A percentile compares a stretch with the other conserved stretches of the same genome.
These are phyloP conservation scores for Phytopythium aichiense DNA, from an alignment of 352 stramenopile genomes.

Conservation along the genomic window DNA sequence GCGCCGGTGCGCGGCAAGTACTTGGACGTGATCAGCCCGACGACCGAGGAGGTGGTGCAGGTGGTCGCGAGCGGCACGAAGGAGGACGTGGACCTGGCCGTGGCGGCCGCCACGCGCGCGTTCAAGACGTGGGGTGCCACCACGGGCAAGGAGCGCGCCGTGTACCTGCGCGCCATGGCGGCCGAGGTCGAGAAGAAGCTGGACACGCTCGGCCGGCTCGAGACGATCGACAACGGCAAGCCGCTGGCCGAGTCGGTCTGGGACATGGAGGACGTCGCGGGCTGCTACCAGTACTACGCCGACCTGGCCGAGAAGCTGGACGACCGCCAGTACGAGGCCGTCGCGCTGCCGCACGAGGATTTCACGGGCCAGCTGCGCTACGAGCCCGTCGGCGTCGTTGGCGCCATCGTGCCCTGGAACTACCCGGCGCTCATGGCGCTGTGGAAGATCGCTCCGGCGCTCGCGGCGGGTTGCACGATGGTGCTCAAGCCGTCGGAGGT, in stretches of 20 bases:
- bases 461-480: constrained; percentile 92
- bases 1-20: constrained; percentile 30
- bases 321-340: constrained; percentile 39
- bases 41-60: constrained; percentile 49
- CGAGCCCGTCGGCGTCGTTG: constrained; percentile 66
- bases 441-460: constrained; percentile 80
- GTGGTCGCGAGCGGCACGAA: constrained; percentile 36
- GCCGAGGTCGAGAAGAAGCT: constrained; percentile 32
- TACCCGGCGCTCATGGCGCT: constrained; percentile 61
- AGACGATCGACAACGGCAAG: constrained; percentile 70
- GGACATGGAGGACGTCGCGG: constrained; percentile 67
- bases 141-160: constrained; percentile 37
- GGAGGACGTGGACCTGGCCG: constrained; percentile 44
- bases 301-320: constrained; percentile 45
- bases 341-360: constrained; percentile 40
- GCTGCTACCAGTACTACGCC: constrained; percentile 67
- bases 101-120: constrained; percentile 38
- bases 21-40: constrained; percentile 56
- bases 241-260: constrained; percentile 51
- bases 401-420: constrained; percentile 66
- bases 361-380: constrained; percentile 46
- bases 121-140: constrained; percentile 47
- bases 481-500: constrained; percentile 94
- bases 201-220: constrained; percentile 40
- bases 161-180: constrained; percentile 47